phyloP scores from a whole-genome alignment of 2,329 filamentous ascomycete species.

The Aspergillus spinulosporus region DNA sequence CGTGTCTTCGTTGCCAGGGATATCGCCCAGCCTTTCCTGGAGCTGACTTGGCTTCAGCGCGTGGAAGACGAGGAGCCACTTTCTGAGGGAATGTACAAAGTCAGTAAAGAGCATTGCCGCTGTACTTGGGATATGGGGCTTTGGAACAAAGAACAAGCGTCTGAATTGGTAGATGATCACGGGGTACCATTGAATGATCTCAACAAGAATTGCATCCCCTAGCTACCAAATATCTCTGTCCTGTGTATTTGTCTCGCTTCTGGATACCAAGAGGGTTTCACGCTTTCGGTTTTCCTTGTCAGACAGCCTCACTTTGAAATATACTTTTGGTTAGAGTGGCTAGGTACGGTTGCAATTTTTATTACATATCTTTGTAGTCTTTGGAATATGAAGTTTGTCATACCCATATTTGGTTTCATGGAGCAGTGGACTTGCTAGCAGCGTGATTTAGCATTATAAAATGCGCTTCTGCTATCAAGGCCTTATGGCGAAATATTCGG shows the following conservation, averaged over 20 bases:
- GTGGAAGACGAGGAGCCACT: not conserved
- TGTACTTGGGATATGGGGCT: conserved; percentile 20
- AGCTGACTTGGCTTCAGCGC: not conserved
- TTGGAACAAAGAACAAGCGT: conserved; percentile 18
- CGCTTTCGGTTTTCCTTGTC: not conserved
- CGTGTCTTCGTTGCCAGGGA: not conserved
- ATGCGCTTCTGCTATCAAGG: no score
- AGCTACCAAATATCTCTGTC: no score
- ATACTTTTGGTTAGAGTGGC: not conserved
- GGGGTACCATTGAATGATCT: not conserved
- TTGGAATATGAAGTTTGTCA: no score
- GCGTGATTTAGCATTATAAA: no score
- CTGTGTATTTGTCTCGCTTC: no score
- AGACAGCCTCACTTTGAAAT: not conserved
- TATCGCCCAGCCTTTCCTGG: not conserved
- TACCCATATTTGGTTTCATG: no score
- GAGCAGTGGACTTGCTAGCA: no score
- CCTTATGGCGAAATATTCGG: no score
- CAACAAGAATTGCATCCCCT: not conserved
- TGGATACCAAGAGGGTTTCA: not conserved
- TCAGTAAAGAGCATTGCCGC: not conserved
- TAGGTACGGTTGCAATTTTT: no score
- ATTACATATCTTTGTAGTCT: no score
- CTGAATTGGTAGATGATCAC: conserved; percentile 8
- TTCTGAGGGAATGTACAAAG: not conserved